These are phyloP conservation scores for Ustilago lituana DNA, from an alignment of 1,284 basidiomycete species.

Conservation along the genomic window DNA sequence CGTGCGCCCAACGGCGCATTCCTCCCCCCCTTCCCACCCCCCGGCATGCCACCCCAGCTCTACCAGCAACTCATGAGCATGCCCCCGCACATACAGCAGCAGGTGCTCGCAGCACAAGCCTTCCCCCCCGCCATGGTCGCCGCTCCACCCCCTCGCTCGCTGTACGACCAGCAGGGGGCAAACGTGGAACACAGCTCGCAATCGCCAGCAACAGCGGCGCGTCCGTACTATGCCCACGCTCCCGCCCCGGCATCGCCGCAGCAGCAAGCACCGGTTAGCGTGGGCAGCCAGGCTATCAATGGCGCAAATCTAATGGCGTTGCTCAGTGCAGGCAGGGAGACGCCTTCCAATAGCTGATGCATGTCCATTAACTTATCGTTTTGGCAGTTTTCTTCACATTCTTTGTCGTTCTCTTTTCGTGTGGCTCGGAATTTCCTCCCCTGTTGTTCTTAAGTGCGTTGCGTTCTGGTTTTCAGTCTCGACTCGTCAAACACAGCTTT, in stretches of 20 bases:
- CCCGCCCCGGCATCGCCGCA: constrained; percentile 7
- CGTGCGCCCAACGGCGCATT: constrained; percentile 28
- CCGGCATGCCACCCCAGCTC: constrained; percentile 56
- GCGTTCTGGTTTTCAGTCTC: too few relatives aligned
- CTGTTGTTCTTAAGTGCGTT: too few relatives aligned
- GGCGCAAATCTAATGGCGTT: constrained; percentile 53
- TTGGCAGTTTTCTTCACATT: too few relatives aligned
- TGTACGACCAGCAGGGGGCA: constrained; percentile 38
- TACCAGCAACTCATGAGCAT: constrained; percentile 62
- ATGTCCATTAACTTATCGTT: too few relatives aligned
- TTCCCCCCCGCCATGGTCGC: constrained; percentile 39
- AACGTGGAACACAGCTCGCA: too few relatives aligned
- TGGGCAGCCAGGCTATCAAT: constrained; percentile 37
- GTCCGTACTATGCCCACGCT: constrained; percentile 29
- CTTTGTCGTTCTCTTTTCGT: too few relatives aligned
- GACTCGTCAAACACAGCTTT: too few relatives aligned
- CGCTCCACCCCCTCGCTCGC: constrained; percentile 21
- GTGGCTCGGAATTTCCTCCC: too few relatives aligned
- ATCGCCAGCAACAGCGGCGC: constrained; percentile 11
- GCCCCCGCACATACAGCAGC: constrained; percentile 60
- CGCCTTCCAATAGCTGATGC: constrained; percentile 16
- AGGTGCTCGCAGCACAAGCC: constrained; percentile 40
- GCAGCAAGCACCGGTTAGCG: constrained; percentile 9
- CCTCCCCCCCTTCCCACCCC: constrained; percentile 34
- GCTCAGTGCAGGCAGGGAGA: constrained; percentile 30